phyloP scores from a whole-genome alignment of 192 early-diverging fungal genomes.

The Blastocladiella britannica region DNA sequence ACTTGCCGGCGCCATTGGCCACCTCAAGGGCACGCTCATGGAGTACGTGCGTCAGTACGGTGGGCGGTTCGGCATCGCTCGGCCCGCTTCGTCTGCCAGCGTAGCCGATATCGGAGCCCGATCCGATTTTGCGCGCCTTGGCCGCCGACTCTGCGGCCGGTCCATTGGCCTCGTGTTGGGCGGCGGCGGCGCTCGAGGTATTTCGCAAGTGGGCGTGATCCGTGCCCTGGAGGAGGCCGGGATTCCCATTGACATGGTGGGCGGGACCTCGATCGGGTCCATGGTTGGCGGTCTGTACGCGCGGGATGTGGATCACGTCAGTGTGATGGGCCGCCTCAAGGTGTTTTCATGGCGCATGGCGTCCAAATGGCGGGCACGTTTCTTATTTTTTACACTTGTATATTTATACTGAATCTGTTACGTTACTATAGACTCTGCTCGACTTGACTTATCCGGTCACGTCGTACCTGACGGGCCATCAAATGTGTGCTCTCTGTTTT shows the following conservation, averaged over 20 bases:
- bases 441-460: conserved; percentile 92
- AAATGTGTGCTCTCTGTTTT: neutral
- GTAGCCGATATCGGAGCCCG: neutral
- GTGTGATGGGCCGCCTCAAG: conserved; percentile 66
- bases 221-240: conserved; percentile 90
- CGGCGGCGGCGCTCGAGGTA: conserved; percentile 90
- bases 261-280: conserved; percentile 93
- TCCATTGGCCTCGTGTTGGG: conserved; percentile 86
- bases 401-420: too few relatives aligned
- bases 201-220: conserved; percentile 79
- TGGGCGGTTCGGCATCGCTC: conserved; percentile 20
- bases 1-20: conserved; percentile 22
- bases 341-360: conserved; percentile 60
- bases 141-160: conserved; percentile 72
- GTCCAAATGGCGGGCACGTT: conserved; percentile 68
- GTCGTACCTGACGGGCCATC: conserved; percentile 58
- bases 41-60: conserved; percentile 37
- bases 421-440: too few relatives aligned
- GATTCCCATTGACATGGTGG: conserved; percentile 91
- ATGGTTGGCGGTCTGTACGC: conserved; percentile 90
- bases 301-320: conserved; percentile 63
- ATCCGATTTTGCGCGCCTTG: conserved; percentile 55
- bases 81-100: conserved; percentile 6
- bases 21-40: conserved; percentile 40
- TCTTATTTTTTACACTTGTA: too few relatives aligned